phyloP scores from a whole-genome alignment of 2,329 filamentous ascomycete genomes.

The Cytospora chrysosperma region DNA sequence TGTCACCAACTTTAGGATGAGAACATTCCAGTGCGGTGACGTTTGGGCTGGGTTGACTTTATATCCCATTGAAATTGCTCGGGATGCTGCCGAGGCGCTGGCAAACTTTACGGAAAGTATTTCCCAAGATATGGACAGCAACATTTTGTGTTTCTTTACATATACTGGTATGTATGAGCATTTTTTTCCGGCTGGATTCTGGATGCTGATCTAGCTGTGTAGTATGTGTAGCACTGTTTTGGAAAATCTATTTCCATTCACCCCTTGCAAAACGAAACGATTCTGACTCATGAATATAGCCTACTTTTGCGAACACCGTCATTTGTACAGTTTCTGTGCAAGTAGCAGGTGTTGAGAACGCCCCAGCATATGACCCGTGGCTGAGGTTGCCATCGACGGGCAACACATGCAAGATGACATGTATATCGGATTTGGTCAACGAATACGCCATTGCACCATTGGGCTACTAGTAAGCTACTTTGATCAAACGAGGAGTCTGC shows the following conservation, averaged over 20 bases:
- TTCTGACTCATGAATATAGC: no score
- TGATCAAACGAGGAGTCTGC: no score
- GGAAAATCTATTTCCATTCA: no score
- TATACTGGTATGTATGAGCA: no score
- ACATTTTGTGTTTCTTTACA: no score
- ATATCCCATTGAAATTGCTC: constrained; percentile 15
- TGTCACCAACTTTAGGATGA: constrained; percentile 29
- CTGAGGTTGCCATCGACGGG: not conserved
- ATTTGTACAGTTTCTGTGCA: no score
- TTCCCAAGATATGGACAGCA: no score
- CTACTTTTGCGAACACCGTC: not conserved
- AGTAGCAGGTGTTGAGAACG: not conserved
- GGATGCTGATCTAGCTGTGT: no score
- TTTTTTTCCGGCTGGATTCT: no score
- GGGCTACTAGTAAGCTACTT: not conserved
- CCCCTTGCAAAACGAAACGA: no score
- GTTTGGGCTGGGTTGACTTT: constrained; percentile 31
- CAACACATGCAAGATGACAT: not conserved
- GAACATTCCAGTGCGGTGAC: constrained; percentile 15
- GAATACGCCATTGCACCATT: not conserved
- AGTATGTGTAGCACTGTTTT: no score
- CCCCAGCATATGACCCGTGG: not conserved
- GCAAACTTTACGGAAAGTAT: no score
- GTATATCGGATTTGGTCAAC: not conserved
- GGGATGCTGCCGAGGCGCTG: constrained; percentile 21